These are phyloP conservation scores for Tylopilus sp. DNA, from an alignment of 768 basidiomycete genomes.

Conservation along the genomic window DNA sequence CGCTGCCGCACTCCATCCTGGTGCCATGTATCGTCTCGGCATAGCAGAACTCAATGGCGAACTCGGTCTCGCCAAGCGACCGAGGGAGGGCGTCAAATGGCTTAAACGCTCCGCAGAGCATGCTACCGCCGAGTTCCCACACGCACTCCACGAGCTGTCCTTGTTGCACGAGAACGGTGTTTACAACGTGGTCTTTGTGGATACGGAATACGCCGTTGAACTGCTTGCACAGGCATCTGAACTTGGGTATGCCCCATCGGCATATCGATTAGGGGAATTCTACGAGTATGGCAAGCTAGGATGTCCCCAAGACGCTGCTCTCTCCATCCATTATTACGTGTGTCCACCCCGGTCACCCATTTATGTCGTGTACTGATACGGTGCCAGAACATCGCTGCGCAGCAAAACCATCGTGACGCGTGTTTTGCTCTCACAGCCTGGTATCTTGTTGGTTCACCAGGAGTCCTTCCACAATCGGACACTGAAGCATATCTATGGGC, in stretches of 20 bases:
- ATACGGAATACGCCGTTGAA: slow-evolving; percentile 93
- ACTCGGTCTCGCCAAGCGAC: slow-evolving; percentile 77
- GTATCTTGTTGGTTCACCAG: slow-evolving; percentile 98
- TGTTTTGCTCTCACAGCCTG: slow-evolving; percentile 98
- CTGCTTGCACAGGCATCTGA: slow-evolving; percentile 93
- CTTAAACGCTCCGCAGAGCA: slow-evolving; percentile 95
- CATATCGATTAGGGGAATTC: slow-evolving; percentile 93
- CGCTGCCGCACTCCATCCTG: slow-evolving; percentile 85
- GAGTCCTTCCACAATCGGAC: slow-evolving; percentile 96
- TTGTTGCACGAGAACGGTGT: slow-evolving; percentile 96
- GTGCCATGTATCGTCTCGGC: slow-evolving; percentile 95
- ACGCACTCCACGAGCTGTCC: slow-evolving; percentile 92
- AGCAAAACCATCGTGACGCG: slow-evolving; percentile 94
- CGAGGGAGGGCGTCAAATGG: slow-evolving; percentile 98
- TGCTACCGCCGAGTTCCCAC: slow-evolving; percentile 92
- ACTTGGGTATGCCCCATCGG: slow-evolving; percentile 93
- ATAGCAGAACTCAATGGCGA: slow-evolving; percentile 96
- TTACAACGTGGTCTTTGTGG: slow-evolving; percentile 95
- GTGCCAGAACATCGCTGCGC: slow-evolving; percentile 92
- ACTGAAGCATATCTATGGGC: slow-evolving; percentile 99
- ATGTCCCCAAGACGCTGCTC: slow-evolving; percentile 93
- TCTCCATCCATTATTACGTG: slow-evolving; percentile 99
- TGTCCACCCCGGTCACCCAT: slow-evolving; percentile 32
- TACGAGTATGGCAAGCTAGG: slow-evolving; percentile 99
- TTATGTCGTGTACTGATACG: slow-evolving; percentile 13